Evolutionary conservation across 1,284 basidiomycete genomes (phyloP).

Genomic region (Paramarasmius palmivorus): DNA sequence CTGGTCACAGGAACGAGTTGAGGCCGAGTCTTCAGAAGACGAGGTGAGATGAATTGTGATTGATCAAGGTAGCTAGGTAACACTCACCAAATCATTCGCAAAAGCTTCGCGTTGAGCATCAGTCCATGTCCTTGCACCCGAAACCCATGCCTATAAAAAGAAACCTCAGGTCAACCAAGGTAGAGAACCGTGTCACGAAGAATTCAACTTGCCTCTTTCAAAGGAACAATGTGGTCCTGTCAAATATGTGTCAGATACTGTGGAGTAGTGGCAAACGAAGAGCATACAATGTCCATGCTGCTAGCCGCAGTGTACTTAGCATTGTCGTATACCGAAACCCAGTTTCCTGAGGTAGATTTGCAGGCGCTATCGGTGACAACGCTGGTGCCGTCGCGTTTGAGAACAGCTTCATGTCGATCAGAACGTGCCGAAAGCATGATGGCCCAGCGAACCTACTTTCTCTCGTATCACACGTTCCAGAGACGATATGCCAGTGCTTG

Average conservation of each 20-base stretch:
- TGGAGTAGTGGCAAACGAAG: not conserved
- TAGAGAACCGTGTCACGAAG: not conserved
- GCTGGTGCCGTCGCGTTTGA: constrained; percentile 52
- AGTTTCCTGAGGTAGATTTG: constrained; percentile 45
- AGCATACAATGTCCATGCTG: constrained; percentile 51
- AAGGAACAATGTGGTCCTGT: constrained; percentile 53
- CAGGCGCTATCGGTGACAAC: constrained; percentile 45
- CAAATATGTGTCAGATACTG: not conserved
- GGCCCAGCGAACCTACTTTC: constrained; percentile 27
- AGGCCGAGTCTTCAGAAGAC: constrained; percentile 35
- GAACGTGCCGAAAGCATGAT: not conserved
- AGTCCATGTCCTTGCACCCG: constrained; percentile 52
- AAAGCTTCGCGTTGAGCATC: constrained; percentile 45
- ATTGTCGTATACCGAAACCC: constrained; percentile 53
- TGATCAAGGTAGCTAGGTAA: no score
- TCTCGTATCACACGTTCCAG: constrained; percentile 54
- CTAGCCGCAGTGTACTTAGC: constrained; percentile 43
- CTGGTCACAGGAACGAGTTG: constrained; percentile 50
- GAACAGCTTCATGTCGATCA: constrained; percentile 35
- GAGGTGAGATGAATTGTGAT: no score
- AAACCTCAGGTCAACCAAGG: not conserved
- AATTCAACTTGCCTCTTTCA: constrained; percentile 41
- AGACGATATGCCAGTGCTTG: constrained; percentile 29
- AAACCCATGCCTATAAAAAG: constrained; percentile 45
- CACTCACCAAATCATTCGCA: constrained; percentile 44